Conservation (phyloP, 108 stramenopile species). For the Schizochytrium sp. region DNA sequence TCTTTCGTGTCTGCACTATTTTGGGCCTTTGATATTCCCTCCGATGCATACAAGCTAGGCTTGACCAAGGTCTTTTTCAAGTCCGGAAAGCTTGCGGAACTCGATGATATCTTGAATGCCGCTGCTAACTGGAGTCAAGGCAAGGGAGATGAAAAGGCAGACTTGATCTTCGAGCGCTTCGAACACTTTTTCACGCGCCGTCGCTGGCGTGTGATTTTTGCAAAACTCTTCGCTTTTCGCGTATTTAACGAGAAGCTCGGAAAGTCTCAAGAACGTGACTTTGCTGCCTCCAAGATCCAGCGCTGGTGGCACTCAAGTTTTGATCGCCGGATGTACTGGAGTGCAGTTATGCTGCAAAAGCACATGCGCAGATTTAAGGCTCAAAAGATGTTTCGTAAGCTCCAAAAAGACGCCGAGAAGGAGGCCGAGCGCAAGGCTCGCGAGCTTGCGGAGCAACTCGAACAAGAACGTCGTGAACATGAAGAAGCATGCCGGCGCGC, state of each 20-base stretch:
- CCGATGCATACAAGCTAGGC: conserved; percentile 65
- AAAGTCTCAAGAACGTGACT: background rate
- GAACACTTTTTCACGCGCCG: conserved; percentile 53
- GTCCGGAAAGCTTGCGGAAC: conserved; percentile 66
- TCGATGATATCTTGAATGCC: conserved; percentile 60
- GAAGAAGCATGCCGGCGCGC: background rate
- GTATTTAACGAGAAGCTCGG: background rate
- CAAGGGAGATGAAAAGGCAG: background rate
- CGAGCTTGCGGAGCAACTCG: background rate
- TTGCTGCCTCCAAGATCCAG: background rate
- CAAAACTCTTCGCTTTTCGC: background rate
- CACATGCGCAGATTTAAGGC: background rate
- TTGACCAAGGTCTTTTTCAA: conserved; percentile 67
- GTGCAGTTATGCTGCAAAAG: background rate
- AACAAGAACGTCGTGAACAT: background rate
- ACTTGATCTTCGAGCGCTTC: conserved; percentile 34
- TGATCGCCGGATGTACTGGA: conserved; percentile 53
- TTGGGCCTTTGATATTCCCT: conserved; percentile 66
- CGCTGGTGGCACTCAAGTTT: background rate
- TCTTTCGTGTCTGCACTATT: conserved; percentile 69
- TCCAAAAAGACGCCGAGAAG: conserved; percentile 32
- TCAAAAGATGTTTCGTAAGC: background rate
- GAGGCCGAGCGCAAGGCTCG: background rate
- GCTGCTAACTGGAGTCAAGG: background rate
- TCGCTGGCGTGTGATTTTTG: background rate